These are phyloP conservation scores for Amanita muscaria DNA, from an alignment of 768 basidiomycete genomes.

Conservation along the genomic window DNA sequence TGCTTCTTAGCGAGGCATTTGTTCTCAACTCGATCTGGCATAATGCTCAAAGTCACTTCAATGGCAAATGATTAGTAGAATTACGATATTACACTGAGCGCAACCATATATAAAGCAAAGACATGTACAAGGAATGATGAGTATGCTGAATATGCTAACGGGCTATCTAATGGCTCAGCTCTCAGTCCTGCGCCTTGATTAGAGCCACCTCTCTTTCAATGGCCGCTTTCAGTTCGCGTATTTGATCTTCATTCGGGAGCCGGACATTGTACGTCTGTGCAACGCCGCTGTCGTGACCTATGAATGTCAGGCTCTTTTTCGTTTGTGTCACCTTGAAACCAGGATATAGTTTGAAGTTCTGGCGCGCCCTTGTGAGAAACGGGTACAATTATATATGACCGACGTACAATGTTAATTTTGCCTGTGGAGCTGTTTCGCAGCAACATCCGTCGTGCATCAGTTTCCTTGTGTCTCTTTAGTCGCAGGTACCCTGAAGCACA, in stretches of 20 bases:
- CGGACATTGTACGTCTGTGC: constrained; percentile 56
- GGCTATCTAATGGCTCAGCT: neutral
- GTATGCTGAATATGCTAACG: neutral
- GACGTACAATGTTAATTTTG: constrained; percentile 63
- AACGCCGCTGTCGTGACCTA: constrained; percentile 58
- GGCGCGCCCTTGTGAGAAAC: constrained; percentile 4
- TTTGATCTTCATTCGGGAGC: constrained; percentile 49
- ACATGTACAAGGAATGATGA: constrained; percentile 4
- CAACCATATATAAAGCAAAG: too few species aligned
- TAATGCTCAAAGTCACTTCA: constrained; percentile 84
- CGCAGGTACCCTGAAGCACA: constrained; percentile 47
- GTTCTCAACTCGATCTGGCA: constrained; percentile 91
- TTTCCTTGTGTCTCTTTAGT: constrained; percentile 67
- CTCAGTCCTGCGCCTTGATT: constrained; percentile 31
- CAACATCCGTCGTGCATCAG: constrained; percentile 47
- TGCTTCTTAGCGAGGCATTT: constrained; percentile 93
- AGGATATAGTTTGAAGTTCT: constrained; percentile 70
- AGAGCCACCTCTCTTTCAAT: constrained; percentile 55
- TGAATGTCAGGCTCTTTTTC: constrained; percentile 51
- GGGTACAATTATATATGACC: neutral
- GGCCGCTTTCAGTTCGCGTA: constrained; percentile 45
- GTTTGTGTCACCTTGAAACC: constrained; percentile 45
- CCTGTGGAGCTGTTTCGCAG: constrained; percentile 69
- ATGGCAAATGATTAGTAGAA: constrained; percentile 44
- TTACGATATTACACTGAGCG: too few species aligned